These are phyloP conservation scores for Curvularia sp. DNA, from an alignment of 2,329 filamentous ascomycete species.

Conservation along the genomic window DNA sequence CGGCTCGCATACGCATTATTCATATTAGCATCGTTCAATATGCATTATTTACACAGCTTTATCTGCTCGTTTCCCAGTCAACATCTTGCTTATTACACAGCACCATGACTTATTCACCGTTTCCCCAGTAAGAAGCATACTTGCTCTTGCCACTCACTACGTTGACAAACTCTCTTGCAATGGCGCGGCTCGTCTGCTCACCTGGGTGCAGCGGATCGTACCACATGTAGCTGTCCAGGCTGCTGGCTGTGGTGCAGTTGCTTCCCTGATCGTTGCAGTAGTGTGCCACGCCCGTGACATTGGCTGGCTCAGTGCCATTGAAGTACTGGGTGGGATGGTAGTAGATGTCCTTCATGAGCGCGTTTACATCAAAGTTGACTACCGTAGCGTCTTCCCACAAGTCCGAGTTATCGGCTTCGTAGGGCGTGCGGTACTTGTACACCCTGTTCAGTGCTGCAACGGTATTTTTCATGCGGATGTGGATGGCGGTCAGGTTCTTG, in stretches of 20 bases:
- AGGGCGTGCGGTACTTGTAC: slow-evolving; percentile 60
- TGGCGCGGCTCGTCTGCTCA: slow-evolving; percentile 65
- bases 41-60: background rate
- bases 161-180: slow-evolving; percentile 64
- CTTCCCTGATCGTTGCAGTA: slow-evolving; percentile 57
- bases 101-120: background rate
- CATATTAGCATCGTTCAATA: background rate
- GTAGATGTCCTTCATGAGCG: slow-evolving; percentile 68
- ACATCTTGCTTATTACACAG: background rate
- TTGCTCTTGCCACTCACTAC: slow-evolving; percentile 59
- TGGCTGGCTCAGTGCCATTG: slow-evolving; percentile 65
- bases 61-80: background rate
- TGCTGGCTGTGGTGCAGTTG: slow-evolving; percentile 46
- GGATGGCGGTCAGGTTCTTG: slow-evolving; percentile 59
- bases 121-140: slow-evolving; percentile 56
- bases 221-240: slow-evolving; percentile 70
- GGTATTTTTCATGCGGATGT: slow-evolving; percentile 60
- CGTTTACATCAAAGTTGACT: slow-evolving; percentile 71
- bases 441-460: slow-evolving; percentile 60
- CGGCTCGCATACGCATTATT: background rate
- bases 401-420: slow-evolving; percentile 51
- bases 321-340: slow-evolving; percentile 67
- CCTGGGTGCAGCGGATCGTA: slow-evolving; percentile 77
- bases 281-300: slow-evolving; percentile 66
- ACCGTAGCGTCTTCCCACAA: slow-evolving; percentile 64